Base-by-base conservation (phyloP, 768 basidiomycete genomes). In the Psilocybe azurescens region DNA sequence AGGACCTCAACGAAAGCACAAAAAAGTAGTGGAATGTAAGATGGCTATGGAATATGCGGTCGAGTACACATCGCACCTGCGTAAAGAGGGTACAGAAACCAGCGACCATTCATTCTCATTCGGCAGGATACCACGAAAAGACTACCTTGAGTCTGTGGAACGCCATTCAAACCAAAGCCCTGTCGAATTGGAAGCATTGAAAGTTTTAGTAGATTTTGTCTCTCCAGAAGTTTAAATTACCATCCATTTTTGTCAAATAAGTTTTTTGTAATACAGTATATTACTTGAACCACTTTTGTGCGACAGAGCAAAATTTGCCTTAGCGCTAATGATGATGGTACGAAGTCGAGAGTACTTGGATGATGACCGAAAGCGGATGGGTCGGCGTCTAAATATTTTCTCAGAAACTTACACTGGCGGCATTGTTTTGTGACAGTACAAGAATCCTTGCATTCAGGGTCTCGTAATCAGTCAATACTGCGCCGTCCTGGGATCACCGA, bases 121-220 rank as follows among this genome's bases (percentile, higher is more conserved):
- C 5, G 66, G 66, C 5, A 56, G 58, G 30, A 62, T 67, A 49
- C 52, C 63, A 6, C 60, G 60, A 8, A 61, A 62, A 48, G 65
- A 60, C 32, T 71, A 71, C 41, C 56, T 70, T 57, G 67, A 69
- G 52, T 64, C 67, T 24, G 66, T 67, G 13, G 33, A 58, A 29
- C 64, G 70, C 3, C 67, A 70, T 46, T 59, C 65, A 28, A 58
- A 51, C 5, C 53, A 67, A 51, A 51, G 57, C 18, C 44, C 53
- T 9, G 62, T 63, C 14, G 58, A 69, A 28, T 60, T 56, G 14
- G 64, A 63, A 28, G 66, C 67, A 1, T 53, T 69, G 20, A 59
- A 62, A 6, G 33, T 60, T 41, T 55, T 70, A 30, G 67, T 70
- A 13, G 67, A 70, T 53, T 70, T 67, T 61, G 63, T 69, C 49